These are phyloP conservation scores for Coemansia sp. DNA, from an alignment of 192 early-diverging fungal species.

Conservation along the genomic window DNA sequence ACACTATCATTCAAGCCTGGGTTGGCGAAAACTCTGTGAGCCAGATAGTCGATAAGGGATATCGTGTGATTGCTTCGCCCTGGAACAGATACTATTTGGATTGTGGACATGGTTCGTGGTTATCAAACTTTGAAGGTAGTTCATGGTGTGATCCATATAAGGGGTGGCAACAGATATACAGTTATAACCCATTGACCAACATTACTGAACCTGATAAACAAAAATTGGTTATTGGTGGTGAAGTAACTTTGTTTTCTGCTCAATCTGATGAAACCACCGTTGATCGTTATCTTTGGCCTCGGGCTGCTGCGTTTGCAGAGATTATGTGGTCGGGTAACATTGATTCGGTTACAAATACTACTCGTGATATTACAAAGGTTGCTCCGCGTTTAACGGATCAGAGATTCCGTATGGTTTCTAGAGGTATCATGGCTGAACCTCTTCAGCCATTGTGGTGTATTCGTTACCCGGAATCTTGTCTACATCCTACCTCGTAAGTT, in stretches of 20 bases:
- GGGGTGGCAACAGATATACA: slow-evolving; percentile 68
- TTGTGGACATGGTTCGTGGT: slow-evolving; percentile 73
- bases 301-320: slow-evolving; percentile 65
- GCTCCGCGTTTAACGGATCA: slow-evolving; percentile 64
- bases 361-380: slow-evolving; percentile 57
- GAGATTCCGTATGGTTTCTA: slow-evolving; percentile 62
- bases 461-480: slow-evolving; percentile 49
- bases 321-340: slow-evolving; percentile 66
- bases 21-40: slow-evolving; percentile 55
- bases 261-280: slow-evolving; percentile 58
- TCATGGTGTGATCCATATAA: slow-evolving; percentile 73
- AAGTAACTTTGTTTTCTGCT: slow-evolving; percentile 67
- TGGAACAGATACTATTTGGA: slow-evolving; percentile 67
- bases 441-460: slow-evolving; percentile 70
- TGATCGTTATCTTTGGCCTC: slow-evolving; percentile 65
- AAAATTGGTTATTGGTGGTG: slow-evolving; percentile 62
- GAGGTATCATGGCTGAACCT: slow-evolving; percentile 63
- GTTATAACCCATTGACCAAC: slow-evolving; percentile 57
- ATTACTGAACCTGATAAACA: slow-evolving; percentile 54
- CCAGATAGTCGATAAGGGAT: slow-evolving; percentile 56
- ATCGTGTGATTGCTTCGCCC: slow-evolving; percentile 58
- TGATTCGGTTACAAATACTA: slow-evolving; percentile 45
- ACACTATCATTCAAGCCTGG: slow-evolving; percentile 65
- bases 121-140: slow-evolving; percentile 58
- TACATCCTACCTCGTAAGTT: slow-evolving; percentile 14